Base-by-base conservation (phyloP, 2,329 filamentous ascomycete genomes). In the Fusarium oxysporum region DNA sequence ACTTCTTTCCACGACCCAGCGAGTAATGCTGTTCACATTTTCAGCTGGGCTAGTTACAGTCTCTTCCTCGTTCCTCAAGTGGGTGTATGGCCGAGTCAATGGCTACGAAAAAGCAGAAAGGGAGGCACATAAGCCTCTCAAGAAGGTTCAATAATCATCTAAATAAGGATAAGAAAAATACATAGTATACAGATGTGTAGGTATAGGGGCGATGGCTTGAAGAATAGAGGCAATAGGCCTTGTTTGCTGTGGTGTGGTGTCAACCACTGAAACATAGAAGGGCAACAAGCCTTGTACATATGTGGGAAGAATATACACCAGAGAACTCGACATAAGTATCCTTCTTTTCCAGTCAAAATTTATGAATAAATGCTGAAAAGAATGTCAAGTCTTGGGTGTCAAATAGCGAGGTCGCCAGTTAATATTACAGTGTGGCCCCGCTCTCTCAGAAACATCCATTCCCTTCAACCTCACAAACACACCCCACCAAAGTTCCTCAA, bases 31-130 rank as follows among this genome's bases (percentile, higher is more conserved):
- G 14, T 97, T 97, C 75, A 86, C 86, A 2, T 83, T 89, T 23
- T 92, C 93, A 45, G 94, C 93, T 2, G 78, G 87, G 2, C 81
- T 93, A 21, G 95, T 97, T 90, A 91, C 92, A 5, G 80, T 85
- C 6, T 94, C 91, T 72, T 95, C 93, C 0, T 83, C 89, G 28
- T 82, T 86, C 14, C 83, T 97, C 70, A 92, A 94, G 79, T 92
- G 88, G 86, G 70, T 93, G 2, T 93, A 97, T 81, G 88, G 87
- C 5, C 85, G 84, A 58, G 79, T 93, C 32, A 95, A 94, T 79
- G 91, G 91, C 16, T 81, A 86, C 48, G 82, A 85, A 7, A 56
- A 72, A 77, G 65, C 81, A 80, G 68, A 74, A 43, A 65, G 59
- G 32, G 78, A 81, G 51, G 77, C 77, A 6, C 65, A 78, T 51